Evolutionary conservation across 1,139 yeast genomes (phyloP).

Genomic region (Nakaseomyces delphensis): DNA sequence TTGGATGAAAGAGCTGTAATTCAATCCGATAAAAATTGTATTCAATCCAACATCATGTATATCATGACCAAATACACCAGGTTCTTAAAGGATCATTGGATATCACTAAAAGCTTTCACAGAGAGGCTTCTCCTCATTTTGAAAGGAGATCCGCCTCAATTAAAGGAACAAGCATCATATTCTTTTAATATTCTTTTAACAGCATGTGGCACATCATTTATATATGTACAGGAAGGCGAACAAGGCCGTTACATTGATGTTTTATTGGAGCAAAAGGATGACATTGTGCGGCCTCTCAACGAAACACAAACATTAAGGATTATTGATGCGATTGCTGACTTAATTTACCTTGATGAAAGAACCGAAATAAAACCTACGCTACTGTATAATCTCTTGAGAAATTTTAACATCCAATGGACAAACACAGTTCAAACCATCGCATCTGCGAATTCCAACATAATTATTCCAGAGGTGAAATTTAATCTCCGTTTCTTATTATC

Average conservation of each 20-base stretch:
- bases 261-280: background rate
- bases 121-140: slow-evolving; percentile 90
- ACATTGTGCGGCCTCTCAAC: background rate
- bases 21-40: slow-evolving; percentile 61
- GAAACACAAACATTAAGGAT: slow-evolving; percentile 36
- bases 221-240: slow-evolving; percentile 72
- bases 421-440: background rate
- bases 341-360: background rate
- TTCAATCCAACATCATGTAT: slow-evolving; percentile 96
- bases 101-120: slow-evolving; percentile 85
- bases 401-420: background rate
- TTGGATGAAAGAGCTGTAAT: slow-evolving; percentile 90
- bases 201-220: slow-evolving; percentile 90
- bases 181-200: slow-evolving; percentile 89
- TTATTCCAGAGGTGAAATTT: background rate
- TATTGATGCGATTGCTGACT: slow-evolving; percentile 58
- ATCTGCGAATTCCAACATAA: background rate
- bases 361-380: background rate
- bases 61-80: slow-evolving; percentile 98
- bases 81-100: slow-evolving; percentile 95
- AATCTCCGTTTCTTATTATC: background rate
- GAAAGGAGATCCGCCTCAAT: slow-evolving; percentile 99
- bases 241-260: slow-evolving; percentile 77
- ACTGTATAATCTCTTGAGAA: background rate
- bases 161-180: slow-evolving; percentile 99